phyloP scores from a whole-genome alignment of 2,329 filamentous ascomycete genomes.

The Fusarium graminum region DNA sequence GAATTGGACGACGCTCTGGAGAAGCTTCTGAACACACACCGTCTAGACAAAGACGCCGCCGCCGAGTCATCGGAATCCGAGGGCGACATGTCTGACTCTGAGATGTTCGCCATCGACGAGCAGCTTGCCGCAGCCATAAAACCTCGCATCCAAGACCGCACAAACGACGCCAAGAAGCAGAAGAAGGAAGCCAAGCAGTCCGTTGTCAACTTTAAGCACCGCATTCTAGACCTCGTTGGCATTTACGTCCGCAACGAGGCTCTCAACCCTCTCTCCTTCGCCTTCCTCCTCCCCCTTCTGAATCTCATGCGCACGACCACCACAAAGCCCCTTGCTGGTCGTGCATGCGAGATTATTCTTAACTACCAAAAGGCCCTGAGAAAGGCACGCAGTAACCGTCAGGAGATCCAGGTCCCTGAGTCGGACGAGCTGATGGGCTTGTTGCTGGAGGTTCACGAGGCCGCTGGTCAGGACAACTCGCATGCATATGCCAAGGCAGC shows the following conservation, averaged over 20 bases:
- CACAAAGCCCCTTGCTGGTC: conserved; percentile 80
- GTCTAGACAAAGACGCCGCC: conserved; percentile 69
- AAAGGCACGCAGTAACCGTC: conserved; percentile 64
- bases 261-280: conserved; percentile 74
- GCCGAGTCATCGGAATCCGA: conserved; percentile 71
- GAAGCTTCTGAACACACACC: conserved; percentile 79
- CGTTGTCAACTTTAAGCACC: conserved; percentile 94
- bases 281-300: conserved; percentile 81
- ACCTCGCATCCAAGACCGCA: conserved; percentile 73
- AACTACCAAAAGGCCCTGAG: conserved; percentile 76
- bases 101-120: conserved; percentile 91
- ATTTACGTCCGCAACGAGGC: conserved; percentile 87
- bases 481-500: conserved; percentile 80
- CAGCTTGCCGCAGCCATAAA: conserved; percentile 89
- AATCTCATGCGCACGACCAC: conserved; percentile 80
- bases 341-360: conserved; percentile 78
- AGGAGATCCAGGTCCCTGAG: conserved; percentile 55
- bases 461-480: conserved; percentile 73
- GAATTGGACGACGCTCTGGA: conserved; percentile 81
- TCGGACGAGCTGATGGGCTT: conserved; percentile 67
- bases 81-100: conserved; percentile 92
- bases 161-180: conserved; percentile 79
- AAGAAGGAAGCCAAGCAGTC: conserved; percentile 89
- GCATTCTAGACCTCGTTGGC: conserved; percentile 87
- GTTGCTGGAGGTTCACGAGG: conserved; percentile 75